phyloP scores from a whole-genome alignment of 2,329 filamentous ascomycete species.

The Neopestalotiopsis clavispora region DNA sequence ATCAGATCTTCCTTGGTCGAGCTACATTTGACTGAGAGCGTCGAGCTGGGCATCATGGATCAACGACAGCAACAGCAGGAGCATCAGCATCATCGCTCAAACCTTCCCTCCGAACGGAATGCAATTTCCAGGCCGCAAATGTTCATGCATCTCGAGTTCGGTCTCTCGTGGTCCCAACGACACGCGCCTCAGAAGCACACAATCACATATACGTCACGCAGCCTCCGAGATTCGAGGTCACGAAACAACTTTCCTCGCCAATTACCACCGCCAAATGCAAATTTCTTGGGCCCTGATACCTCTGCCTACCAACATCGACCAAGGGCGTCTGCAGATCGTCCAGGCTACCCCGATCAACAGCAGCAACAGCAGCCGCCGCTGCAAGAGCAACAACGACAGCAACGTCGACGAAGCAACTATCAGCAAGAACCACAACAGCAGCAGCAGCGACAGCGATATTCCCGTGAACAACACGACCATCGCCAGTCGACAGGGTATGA shows the following conservation, averaged over 20 bases:
- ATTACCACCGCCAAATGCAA: constrained; percentile 49
- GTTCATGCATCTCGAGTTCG: constrained; percentile 57
- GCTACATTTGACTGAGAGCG: too few relatives aligned
- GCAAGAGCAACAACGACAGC: constrained; percentile 11
- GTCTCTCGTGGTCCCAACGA: constrained; percentile 53
- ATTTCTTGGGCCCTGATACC: constrained; percentile 42
- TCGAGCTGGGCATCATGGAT: constrained; percentile 23
- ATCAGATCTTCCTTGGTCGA: too few relatives aligned
- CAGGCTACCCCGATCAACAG: constrained; percentile 19
- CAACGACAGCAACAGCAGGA: constrained; percentile 26
- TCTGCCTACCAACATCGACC: constrained; percentile 29
- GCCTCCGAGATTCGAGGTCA: constrained; percentile 44
- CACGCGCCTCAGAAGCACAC: constrained; percentile 48
- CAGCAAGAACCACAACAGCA: not conserved
- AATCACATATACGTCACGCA: constrained; percentile 52
- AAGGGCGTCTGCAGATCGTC: constrained; percentile 26
- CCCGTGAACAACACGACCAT: constrained; percentile 5
- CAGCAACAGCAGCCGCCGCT: constrained; percentile 20
- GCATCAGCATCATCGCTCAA: constrained; percentile 27
- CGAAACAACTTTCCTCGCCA: constrained; percentile 49
- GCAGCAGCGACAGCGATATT: constrained; percentile 9
- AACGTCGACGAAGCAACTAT: constrained; percentile 2
- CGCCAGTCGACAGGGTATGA: not conserved
- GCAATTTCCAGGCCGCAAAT: constrained; percentile 45
- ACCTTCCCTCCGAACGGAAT: constrained; percentile 32